phyloP scores from a whole-genome alignment of 2,329 filamentous ascomycete species.

The Colletotrichum brevisporum region DNA sequence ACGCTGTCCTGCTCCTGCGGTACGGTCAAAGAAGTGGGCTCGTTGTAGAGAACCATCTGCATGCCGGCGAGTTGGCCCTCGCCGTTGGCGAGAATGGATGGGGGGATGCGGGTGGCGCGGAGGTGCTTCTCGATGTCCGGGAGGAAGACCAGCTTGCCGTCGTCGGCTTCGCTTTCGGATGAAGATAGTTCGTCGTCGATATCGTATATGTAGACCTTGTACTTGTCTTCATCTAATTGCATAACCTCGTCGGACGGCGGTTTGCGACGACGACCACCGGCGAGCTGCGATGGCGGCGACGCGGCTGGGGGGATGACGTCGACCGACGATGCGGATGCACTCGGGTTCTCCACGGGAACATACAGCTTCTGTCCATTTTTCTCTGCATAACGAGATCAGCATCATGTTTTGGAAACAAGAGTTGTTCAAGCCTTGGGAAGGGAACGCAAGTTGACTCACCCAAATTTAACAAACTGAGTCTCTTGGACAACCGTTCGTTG shows the following conservation, averaged over 20 bases:
- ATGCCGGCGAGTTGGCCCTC: conserved; percentile 70
- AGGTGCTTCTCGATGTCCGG: conserved; percentile 89
- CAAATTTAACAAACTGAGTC: conserved; percentile 84
- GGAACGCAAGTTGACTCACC: conserved; percentile 65
- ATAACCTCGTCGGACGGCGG: conserved; percentile 69
- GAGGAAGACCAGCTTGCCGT: conserved; percentile 80
- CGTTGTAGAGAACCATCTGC: conserved; percentile 87
- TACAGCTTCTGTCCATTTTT: conserved; percentile 75
- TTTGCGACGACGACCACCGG: conserved; percentile 30
- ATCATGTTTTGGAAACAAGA: conserved; percentile 32
- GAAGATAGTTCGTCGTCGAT: conserved; percentile 87
- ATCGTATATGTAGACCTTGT: conserved; percentile 92
- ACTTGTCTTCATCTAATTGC: conserved; percentile 87
- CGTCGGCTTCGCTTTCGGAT: conserved; percentile 69
- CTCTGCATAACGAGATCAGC: conserved; percentile 60
- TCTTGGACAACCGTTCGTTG: conserved; percentile 85
- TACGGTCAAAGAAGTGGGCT: conserved; percentile 82
- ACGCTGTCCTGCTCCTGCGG: conserved; percentile 83
- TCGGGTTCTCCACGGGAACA: conserved; percentile 71
- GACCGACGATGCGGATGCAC: conserved; percentile 40
- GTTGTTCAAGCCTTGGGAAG: background rate
- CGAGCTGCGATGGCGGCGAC: conserved; percentile 40
- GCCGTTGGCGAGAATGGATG: conserved; percentile 72
- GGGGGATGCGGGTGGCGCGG: conserved; percentile 77
- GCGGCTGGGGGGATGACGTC: conserved; percentile 42